Conservation (phyloP, 2,329 filamentous ascomycete species). For the Dothistroma septosporum region DNA sequence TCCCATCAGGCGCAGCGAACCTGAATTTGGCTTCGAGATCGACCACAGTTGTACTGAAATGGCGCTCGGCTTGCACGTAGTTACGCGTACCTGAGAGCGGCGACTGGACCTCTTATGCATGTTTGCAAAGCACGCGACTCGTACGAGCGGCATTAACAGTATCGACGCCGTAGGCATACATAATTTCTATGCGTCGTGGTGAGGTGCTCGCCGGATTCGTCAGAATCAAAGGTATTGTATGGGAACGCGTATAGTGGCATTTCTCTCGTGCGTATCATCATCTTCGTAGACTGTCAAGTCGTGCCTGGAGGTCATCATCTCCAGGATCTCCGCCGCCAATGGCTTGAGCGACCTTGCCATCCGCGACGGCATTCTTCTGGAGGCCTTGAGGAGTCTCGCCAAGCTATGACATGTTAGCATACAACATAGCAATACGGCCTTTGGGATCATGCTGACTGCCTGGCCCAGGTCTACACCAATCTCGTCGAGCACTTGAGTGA, state of each 20-base stretch:
- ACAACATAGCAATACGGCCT: background rate
- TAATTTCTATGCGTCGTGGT: background rate
- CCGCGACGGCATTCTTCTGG: conserved; percentile 66
- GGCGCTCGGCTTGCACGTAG: background rate
- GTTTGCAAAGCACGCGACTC: background rate
- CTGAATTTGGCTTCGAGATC: background rate
- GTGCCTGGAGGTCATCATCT: conserved; percentile 90
- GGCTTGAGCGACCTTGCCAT: conserved; percentile 79
- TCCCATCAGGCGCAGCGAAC: background rate
- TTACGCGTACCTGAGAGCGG: background rate
- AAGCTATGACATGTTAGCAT: conserved; percentile 54
- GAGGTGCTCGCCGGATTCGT: background rate
- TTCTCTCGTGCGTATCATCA: conserved; percentile 22
- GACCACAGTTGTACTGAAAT: background rate
- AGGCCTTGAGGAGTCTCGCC: conserved; percentile 86
- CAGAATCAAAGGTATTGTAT: background rate
- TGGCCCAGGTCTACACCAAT: conserved; percentile 92
- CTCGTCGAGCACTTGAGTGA: conserved; percentile 93
- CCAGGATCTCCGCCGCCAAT: conserved; percentile 62
- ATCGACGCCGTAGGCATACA: background rate
- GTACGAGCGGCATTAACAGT: background rate
- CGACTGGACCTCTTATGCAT: background rate
- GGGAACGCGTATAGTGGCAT: background rate
- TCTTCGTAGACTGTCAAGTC: conserved; percentile 71
- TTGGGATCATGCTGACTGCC: conserved; percentile 59